Evolutionary conservation across 1,284 basidiomycete species (phyloP), one percentile per base, ranked within the genome.

Genomic region (Salmacisia buchloeana): DNA sequence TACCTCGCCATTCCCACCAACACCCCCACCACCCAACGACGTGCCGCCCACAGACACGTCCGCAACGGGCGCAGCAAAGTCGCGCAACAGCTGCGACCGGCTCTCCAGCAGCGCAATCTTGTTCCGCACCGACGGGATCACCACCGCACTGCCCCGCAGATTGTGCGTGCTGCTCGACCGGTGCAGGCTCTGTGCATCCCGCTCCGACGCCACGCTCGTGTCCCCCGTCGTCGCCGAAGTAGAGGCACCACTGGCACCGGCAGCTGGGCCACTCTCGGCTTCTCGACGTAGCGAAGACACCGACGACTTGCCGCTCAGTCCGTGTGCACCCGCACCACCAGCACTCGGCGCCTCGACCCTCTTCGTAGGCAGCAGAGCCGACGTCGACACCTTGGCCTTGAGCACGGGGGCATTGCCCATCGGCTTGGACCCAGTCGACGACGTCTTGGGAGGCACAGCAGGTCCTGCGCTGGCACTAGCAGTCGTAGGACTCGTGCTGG

Each of bases 31-130:
- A 43, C 6, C 12, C 18, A 43, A 2, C 7, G 41, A 21, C 41
- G 41, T 43, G 23, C 10, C 41, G 15, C 29, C 2, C 5, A 25
- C 46, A 25, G 46, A 49, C 5, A 27, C 9, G 12, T 18, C 27
- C 49, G 27, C 25, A 9, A 18, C 34, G 15, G 49, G 49, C 15
- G 49, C 29, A 13, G 49, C 49, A 33, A 54, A 54, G 49, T 54
- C 49, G 49, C 49, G 49, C 10, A 54, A 31, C 49, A 54, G 15
- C 49, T 54, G 49, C 10, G 49, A 54, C 3, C 73, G 56, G 18
- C 59, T 65, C 61, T 76, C 74, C 34, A 76, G 61, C 71, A 70
- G 65, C 9, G 73, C 73, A 35, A 76, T 75, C 69, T 76, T 76
- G 66, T 72, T 74, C 21, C 74, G 64, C 7, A 76, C 74, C 41